phyloP scores from a whole-genome alignment of 331 rosid species.

The Phaseolus coccineus region DNA sequence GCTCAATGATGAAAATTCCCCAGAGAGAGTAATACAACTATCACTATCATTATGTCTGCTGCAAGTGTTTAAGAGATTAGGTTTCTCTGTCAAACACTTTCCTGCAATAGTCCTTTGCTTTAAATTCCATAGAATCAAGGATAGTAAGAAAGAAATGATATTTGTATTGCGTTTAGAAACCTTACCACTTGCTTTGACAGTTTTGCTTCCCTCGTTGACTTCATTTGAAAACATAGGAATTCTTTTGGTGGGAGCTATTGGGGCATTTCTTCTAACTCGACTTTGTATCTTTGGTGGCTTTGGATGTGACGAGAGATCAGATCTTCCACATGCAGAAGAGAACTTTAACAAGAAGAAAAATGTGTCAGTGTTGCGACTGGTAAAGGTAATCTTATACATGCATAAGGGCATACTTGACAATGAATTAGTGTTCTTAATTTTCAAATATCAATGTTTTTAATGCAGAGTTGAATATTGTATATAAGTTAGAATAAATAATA shows the following conservation, averaged over 20 bases:
- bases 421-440: neutral
- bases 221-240: conserved; percentile 40
- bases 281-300: conserved; percentile 52
- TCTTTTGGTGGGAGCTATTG: conserved; percentile 45
- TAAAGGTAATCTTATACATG: neutral
- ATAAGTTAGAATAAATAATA: neutral
- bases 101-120: conserved; percentile 43
- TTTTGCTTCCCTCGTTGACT: conserved; percentile 40
- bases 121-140: conserved; percentile 13
- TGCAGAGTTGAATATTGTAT: neutral
- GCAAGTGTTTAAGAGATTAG: conserved; percentile 29
- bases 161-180: neutral
- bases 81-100: conserved; percentile 30
- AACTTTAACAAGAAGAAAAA: conserved; percentile 39
- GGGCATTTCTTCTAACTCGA: conserved; percentile 12
- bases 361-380: conserved; percentile 8
- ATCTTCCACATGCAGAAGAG: conserved; percentile 43
- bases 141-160: neutral
- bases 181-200: conserved; percentile 46
- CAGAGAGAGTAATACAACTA: conserved; percentile 29
- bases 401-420: neutral
- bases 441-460: neutral
- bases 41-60: neutral
- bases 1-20: conserved; percentile 32
- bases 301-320: conserved; percentile 39